Conservation (phyloP, 2,329 filamentous ascomycete species). For the Helicocarpus griseus region DNA sequence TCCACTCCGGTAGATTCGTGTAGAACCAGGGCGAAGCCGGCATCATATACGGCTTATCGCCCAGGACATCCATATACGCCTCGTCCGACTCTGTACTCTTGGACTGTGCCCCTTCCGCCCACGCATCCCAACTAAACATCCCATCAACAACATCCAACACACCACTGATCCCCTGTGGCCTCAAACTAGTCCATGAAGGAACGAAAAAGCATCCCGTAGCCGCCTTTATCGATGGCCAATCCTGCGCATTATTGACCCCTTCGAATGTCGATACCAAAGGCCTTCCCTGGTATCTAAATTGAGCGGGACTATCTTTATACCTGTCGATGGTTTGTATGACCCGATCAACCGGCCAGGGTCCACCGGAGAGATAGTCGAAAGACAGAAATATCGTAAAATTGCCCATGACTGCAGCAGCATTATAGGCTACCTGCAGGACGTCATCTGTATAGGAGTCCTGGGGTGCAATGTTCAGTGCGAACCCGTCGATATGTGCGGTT, state of each 20-base stretch:
- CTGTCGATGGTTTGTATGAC: constrained; percentile 19
- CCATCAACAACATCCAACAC: constrained; percentile 28
- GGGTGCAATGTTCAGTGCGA: constrained; percentile 22
- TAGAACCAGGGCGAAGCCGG: constrained; percentile 49
- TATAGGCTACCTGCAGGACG: constrained; percentile 21
- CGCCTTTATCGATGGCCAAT: constrained; percentile 38
- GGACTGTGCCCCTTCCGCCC: constrained; percentile 29
- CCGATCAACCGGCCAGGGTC: constrained; percentile 21
- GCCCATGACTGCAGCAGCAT: constrained; percentile 19
- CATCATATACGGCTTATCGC: constrained; percentile 43
- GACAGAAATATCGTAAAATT: constrained; percentile 29
- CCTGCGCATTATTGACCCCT: constrained; percentile 30
- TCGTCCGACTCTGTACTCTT: constrained; percentile 30
- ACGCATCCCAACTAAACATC: constrained; percentile 36
- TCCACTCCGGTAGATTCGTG: constrained; percentile 47
- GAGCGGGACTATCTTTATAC: constrained; percentile 19
- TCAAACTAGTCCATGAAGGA: constrained; percentile 36
- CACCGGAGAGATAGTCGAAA: constrained; percentile 28
- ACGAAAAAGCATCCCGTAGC: constrained; percentile 35
- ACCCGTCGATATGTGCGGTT: constrained; percentile 14
- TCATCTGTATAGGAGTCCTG: constrained; percentile 22
- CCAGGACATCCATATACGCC: constrained; percentile 29
- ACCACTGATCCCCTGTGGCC: constrained; percentile 18
- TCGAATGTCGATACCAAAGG: constrained; percentile 38
- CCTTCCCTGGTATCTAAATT: constrained; percentile 20